Conservation (phyloP, 2,329 filamentous ascomycete genomes). For the Ascochyta pisi region DNA sequence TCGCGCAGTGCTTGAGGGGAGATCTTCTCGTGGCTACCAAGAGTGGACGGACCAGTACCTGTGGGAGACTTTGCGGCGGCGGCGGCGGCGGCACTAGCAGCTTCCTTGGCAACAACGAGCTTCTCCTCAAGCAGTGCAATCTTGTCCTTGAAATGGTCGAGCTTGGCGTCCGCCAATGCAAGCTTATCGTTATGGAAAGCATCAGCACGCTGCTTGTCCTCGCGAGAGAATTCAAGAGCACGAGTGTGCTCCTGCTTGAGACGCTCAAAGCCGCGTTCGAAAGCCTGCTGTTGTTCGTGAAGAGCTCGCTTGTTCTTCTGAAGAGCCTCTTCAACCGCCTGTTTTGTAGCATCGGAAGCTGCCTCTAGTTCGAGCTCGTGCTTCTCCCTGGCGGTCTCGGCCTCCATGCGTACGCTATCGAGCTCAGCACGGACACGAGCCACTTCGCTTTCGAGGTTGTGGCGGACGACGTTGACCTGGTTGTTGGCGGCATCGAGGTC, state of each 20-base stretch:
- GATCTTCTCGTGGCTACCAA: slow-evolving; percentile 76
- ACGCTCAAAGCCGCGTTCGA: slow-evolving; percentile 46
- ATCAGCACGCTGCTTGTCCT: slow-evolving; percentile 83
- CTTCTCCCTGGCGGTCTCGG: slow-evolving; percentile 79
- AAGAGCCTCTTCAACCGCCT: slow-evolving; percentile 61
- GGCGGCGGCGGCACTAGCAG: slow-evolving; percentile 82
- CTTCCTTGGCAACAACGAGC: slow-evolving; percentile 86
- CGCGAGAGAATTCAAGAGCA: slow-evolving; percentile 73
- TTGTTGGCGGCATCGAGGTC: slow-evolving; percentile 85
- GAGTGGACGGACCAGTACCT: slow-evolving; percentile 42
- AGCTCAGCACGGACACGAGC: slow-evolving; percentile 74
- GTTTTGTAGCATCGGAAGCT: slow-evolving; percentile 71
- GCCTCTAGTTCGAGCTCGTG: slow-evolving; percentile 87
- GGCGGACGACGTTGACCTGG: slow-evolving; percentile 82
- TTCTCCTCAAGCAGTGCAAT: slow-evolving; percentile 87
- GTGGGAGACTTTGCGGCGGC: slow-evolving; percentile 62
- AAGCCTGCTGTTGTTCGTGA: slow-evolving; percentile 57
- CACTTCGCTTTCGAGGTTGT: slow-evolving; percentile 82
- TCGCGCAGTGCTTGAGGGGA: slow-evolving; percentile 94
- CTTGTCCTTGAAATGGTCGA: slow-evolving; percentile 84
- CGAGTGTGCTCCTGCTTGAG: slow-evolving; percentile 65
- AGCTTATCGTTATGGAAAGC: slow-evolving; percentile 81
- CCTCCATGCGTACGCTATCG: slow-evolving; percentile 78
- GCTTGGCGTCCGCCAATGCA: slow-evolving; percentile 81
- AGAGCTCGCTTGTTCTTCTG: slow-evolving; percentile 62